Evolutionary conservation across 176 grass and related monocot genomes (phyloP).

Genomic region (Ampelocalamus luodianensis): DNA sequence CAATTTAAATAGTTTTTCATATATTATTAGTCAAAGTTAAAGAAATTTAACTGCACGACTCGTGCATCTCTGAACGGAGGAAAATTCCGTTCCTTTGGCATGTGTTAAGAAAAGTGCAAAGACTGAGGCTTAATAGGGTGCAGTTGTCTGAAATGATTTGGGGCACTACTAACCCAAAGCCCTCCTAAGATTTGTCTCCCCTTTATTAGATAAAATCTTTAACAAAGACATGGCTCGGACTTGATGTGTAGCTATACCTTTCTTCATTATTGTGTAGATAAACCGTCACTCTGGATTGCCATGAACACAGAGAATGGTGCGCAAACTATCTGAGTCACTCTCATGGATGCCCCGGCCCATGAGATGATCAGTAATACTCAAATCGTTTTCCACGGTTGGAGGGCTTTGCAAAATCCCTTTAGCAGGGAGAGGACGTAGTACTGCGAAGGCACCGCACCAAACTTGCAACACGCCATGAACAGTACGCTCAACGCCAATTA

Average conservation of each 20-base stretch:
- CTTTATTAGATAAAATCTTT: not conserved
- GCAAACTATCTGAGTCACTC: not conserved
- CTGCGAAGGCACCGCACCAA: too few species aligned
- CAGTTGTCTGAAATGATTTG: slow-evolving; percentile 26
- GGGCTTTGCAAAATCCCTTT: not conserved
- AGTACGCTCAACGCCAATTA: not conserved
- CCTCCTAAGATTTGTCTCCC: not conserved
- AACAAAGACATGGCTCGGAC: not conserved
- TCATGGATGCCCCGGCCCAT: not conserved
- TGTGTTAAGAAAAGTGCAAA: slow-evolving; percentile 26
- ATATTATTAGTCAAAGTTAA: too few species aligned
- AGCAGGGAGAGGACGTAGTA: not conserved
- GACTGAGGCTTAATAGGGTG: slow-evolving; percentile 26
- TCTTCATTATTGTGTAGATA: not conserved
- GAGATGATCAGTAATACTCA: not conserved
- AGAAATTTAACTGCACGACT: too few species aligned
- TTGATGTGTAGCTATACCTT: too few species aligned
- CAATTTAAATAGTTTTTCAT: too few species aligned
- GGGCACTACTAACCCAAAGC: not conserved
- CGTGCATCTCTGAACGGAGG: too few species aligned
- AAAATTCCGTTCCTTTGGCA: slow-evolving; percentile 13
- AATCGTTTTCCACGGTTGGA: not conserved
- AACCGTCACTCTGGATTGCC: not conserved
- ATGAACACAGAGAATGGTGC: not conserved
- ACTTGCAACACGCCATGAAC: too few species aligned